These are phyloP conservation scores for Cinnamomum micranthum DNA, from an alignment of 164 flowering plant species.

Conservation along the genomic window DNA sequence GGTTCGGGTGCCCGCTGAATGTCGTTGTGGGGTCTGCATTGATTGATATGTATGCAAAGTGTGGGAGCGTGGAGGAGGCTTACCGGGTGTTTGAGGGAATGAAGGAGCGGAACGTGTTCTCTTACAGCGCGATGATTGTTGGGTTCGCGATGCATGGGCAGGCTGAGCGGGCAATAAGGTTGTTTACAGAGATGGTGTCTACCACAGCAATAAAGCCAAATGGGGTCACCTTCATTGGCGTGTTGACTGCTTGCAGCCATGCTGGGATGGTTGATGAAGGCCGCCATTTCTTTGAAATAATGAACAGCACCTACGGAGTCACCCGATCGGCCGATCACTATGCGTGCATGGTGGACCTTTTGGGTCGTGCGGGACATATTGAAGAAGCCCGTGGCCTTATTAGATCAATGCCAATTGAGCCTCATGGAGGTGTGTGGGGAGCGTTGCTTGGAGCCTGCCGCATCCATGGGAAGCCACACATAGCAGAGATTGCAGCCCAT, in stretches of 20 bases:
- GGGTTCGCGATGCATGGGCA: constrained; percentile 31
- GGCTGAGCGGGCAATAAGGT: constrained; percentile 15
- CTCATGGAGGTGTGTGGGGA: constrained; percentile 30
- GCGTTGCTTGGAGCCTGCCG: constrained; percentile 32
- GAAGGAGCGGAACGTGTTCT: constrained; percentile 17
- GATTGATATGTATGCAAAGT: constrained; percentile 32
- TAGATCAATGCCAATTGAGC: constrained; percentile 19
- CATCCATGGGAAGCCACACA: constrained; percentile 21
- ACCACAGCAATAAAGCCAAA: constrained; percentile 18
- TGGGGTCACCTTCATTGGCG: constrained; percentile 26
- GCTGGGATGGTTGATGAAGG: constrained; percentile 27
- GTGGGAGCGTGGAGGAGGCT: constrained; percentile 25
- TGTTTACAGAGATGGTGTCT: constrained; percentile 21
- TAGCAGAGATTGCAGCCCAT: constrained; percentile 24
- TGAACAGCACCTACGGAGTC: constrained; percentile 19
- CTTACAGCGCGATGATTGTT: constrained; percentile 25
- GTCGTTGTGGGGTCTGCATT: constrained; percentile 25
- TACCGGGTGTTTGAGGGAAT: constrained; percentile 18
- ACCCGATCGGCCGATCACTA: constrained; percentile 24
- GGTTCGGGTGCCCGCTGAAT: constrained; percentile 10
- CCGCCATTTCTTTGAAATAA: constrained; percentile 12
- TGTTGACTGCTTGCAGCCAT: constrained; percentile 31
- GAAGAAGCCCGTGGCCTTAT: constrained; percentile 26
- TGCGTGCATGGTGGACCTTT: constrained; percentile 29
- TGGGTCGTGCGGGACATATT: constrained; percentile 25